A percentile compares a stretch with the other conserved stretches of the same genome.
These are phyloP conservation scores for Gossypium ekmanianum DNA, from an alignment of 345 rosid species.

Conservation along the genomic window DNA sequence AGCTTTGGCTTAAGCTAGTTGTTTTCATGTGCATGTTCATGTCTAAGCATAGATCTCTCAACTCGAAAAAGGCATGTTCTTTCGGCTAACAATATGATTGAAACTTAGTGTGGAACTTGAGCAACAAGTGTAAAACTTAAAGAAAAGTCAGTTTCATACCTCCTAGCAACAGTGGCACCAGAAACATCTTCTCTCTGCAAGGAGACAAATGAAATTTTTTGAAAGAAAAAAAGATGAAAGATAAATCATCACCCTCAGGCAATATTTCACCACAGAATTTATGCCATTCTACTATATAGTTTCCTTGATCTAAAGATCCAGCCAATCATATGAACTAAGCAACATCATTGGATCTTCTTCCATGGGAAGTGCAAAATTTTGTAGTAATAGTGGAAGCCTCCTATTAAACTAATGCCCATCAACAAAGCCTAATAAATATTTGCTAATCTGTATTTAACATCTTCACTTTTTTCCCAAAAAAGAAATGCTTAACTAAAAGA, in stretches of 20 bases:
- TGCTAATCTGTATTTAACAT: not conserved
- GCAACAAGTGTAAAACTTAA: not conserved
- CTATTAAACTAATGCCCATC: constrained; percentile 1
- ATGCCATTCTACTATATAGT: constrained; percentile 3
- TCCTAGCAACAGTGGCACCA: constrained; percentile 25
- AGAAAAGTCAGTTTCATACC: constrained; percentile 30
- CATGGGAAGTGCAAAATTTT: constrained; percentile 7
- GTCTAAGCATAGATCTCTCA: constrained; percentile 2
- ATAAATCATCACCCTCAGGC: not conserved
- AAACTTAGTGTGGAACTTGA: not conserved
- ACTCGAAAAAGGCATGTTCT: not conserved
- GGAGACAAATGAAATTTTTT: not conserved
- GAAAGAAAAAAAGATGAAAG: not conserved
- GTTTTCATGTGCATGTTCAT: not conserved
- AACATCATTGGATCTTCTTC: constrained; percentile 14
- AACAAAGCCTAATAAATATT: constrained; percentile 3
- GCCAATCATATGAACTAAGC: constrained; percentile 12
- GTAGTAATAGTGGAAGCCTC: constrained; percentile 6
- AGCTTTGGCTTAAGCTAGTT: not conserved
- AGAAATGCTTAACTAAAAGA: not conserved
- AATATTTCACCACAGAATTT: not conserved
- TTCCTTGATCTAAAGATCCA: constrained; percentile 11
- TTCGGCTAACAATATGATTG: not conserved
- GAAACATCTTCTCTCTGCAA: constrained; percentile 35
- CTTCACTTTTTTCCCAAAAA: not conserved